Base-by-base conservation (phyloP, 306 rosid genomes). In the Dalbergia cultrata region DNA sequence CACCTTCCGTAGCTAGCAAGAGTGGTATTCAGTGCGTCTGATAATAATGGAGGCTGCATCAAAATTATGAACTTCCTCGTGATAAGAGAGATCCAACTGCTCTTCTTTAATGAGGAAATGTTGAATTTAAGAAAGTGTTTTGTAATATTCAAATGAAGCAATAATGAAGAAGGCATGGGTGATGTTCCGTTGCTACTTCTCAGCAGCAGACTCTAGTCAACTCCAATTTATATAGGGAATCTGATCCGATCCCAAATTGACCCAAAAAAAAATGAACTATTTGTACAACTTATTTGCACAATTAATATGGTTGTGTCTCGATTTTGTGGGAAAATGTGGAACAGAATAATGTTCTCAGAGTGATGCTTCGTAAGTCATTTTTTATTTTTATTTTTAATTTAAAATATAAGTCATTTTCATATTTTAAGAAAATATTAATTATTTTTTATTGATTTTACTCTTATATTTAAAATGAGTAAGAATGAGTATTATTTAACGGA, bases 21-120 rank as follows among this genome's bases (percentile, higher is more conserved):
- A 62, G 31, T 26, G 31, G 62, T 53, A 85, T 82, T 68, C 47
- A 75, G 79, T 67, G 86, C 73, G 49, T 69, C 80, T 50, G 73
- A 73, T 84, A 76, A 82, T 84, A 86, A 86, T 85, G 84, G 77
- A 80, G 76, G 72, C 68, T 63, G 11, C 45, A 79, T 58, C 57
- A 86, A 44, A 74, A 58, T 81, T 68, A 67, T 56, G 81, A 88
- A 70, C 81, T 57, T 81, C 76, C 75, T 79, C 67, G 78, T 74
- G 77, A 81, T 39, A 49, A 83, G 75, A 58, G 75, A 82, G 73
- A 80, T 58, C 81, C 72, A 44, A 67, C 44, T 67, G 52, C 31
- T 43, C 39, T 37, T 85, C 71, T 76, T 85, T 65, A 76, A 65
- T 59, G 75, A 72, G 61, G 73, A 76, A 70, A 78, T 80, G 79